Conservation (phyloP, 176 grass and related monocot genomes). For the Chloris gayana region DNA sequence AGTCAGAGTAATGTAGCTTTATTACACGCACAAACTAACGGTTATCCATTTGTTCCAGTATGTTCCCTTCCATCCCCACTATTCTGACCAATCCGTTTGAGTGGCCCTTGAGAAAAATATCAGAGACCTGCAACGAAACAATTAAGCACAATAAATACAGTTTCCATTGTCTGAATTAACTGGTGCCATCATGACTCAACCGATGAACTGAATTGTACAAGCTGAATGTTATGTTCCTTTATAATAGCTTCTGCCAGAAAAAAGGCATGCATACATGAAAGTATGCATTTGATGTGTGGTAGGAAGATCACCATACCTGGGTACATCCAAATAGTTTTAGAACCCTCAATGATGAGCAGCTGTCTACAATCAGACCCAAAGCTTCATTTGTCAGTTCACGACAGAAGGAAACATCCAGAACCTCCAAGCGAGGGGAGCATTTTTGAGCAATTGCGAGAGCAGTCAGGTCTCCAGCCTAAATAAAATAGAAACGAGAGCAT, state of each 20-base stretch:
- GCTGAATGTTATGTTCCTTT: neutral
- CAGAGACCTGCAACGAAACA: conserved; percentile 65
- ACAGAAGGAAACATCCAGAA: conserved; percentile 93
- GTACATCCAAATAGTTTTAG: conserved; percentile 98
- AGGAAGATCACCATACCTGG: conserved; percentile 52
- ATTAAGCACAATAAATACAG: neutral
- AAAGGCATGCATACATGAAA: neutral
- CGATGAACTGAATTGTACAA: neutral
- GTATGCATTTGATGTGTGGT: neutral
- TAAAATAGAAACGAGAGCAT: conserved; percentile 27
- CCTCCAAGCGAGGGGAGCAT: conserved; percentile 58
- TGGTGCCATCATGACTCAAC: conserved; percentile 8
- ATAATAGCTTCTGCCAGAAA: neutral
- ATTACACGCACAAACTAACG: conserved; percentile 30
- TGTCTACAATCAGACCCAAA: conserved; percentile 80
- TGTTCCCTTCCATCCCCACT: conserved; percentile 63
- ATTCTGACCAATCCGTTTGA: conserved; percentile 64
- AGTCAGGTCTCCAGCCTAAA: conserved; percentile 78
- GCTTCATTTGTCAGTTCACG: conserved; percentile 79
- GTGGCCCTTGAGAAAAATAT: conserved; percentile 81
- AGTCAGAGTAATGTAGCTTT: neutral
- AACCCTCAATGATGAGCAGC: conserved; percentile 63
- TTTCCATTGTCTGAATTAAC: neutral
- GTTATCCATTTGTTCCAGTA: conserved; percentile 45
- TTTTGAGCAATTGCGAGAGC: conserved; percentile 70